Base-by-base conservation (phyloP, 371 early-diverging fungal species). In the Mycotypha africana region DNA sequence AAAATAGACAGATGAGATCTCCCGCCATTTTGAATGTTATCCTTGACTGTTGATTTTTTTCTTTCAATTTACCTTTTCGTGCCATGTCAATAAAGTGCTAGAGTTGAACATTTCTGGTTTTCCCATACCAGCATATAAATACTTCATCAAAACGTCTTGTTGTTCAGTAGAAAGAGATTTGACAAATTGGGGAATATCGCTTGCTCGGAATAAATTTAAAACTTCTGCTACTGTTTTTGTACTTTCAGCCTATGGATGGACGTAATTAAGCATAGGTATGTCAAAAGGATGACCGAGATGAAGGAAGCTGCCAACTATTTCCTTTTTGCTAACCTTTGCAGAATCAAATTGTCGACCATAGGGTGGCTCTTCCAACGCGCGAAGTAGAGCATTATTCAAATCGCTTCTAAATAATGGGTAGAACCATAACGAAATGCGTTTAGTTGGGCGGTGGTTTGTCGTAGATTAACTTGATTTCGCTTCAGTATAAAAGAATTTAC, bases 71-170 rank as follows among this genome's bases (percentile, higher is more conserved):
- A 89, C 91, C 79, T 92, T 91, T 58, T 96, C 95, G 51, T 95
- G 95, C 95, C 95, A 96, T 44, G 77, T 73, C 53, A 96, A 65
- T 43, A 94, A 56, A 34, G 86, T 76, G 14, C 82, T 81, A 17
- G 92, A 81, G 56, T 91, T 91, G 60, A 78, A 92, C 38, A 67
- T 54, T n/a, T 89, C 91, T 2, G 97, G 97, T 20, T 73, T 73
- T 3, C 87, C 89, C 81, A 96, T 76, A 20, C 91, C 93, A 15
- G 88, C 79, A 67, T 93, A 95, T 30, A 96, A 72, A 61, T 92
- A 96, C 67, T 92, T 94, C 76, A 93, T 82, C 61, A 95, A 58
- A 8, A 84, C 68, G 56, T 92, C 94, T 49, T 83, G 69, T 35
- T 89, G 80, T 21, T 80, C 81, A 9, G 60, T 53, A 6, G 60